Conservation (phyloP, 2,329 filamentous ascomycete species). For the Karstenula rhodostoma region DNA sequence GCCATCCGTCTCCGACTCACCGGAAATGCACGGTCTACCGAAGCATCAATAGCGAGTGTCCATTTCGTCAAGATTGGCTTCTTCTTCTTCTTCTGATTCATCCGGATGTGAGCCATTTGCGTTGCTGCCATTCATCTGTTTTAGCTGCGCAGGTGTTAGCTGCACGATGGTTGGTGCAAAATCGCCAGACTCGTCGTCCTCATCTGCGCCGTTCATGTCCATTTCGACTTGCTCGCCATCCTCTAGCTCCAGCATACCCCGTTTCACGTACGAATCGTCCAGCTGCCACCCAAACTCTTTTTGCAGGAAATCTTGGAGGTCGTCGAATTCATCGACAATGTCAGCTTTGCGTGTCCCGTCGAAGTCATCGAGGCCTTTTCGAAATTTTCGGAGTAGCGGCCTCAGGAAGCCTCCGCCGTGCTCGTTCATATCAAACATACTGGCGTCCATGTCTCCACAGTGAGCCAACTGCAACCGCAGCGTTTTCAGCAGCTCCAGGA, state of each 20-base stretch:
- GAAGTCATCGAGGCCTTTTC: slow-evolving; percentile 59
- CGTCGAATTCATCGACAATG: slow-evolving; percentile 62
- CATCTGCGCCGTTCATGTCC: slow-evolving; percentile 62
- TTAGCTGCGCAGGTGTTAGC: slow-evolving; percentile 54
- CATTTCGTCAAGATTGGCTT: slow-evolving; percentile 50
- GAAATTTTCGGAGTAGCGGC: slow-evolving; percentile 61
- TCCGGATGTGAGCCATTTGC: slow-evolving; percentile 32
- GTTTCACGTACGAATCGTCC: slow-evolving; percentile 61
- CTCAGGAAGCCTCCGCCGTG: slow-evolving; percentile 63
- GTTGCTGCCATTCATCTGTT: slow-evolving; percentile 43
- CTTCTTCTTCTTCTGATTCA: slow-evolving; percentile 52
- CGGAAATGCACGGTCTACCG: slow-evolving; percentile 30
- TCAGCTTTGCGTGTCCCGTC: slow-evolving; percentile 51
- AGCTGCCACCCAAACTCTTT: slow-evolving; percentile 67
- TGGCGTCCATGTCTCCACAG: slow-evolving; percentile 66
- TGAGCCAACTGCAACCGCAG: slow-evolving; percentile 63
- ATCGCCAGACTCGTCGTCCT: slow-evolving; percentile 70
- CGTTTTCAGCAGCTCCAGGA: slow-evolving; percentile 59
- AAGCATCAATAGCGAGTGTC: slow-evolving; percentile 46
- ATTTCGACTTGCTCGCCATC: slow-evolving; percentile 70
- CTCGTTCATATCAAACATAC: slow-evolving; percentile 66
- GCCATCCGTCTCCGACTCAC: slow-evolving; percentile 24
- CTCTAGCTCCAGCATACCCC: slow-evolving; percentile 67
- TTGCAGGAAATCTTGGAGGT: slow-evolving; percentile 63
- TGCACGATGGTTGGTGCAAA: slow-evolving; percentile 70